Base-by-base conservation (phyloP, 257 asterid species). In the Nicotiana undulata region DNA sequence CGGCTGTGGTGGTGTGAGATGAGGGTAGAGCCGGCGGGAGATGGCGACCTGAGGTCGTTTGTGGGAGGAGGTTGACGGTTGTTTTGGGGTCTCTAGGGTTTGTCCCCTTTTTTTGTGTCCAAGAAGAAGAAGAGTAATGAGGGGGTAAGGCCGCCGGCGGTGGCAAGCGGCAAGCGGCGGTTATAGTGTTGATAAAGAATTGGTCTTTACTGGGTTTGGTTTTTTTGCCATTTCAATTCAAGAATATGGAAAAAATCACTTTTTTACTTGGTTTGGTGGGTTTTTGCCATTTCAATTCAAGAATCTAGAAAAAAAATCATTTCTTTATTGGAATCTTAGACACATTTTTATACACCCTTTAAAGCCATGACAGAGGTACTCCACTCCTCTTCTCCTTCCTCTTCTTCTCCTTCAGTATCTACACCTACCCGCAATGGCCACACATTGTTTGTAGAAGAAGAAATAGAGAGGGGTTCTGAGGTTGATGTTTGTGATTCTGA, bases 321-420 rank as follows among this genome's bases (percentile, higher is more conserved):
- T 82, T 75, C 80, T 84, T 82, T 82, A 82, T 82, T 64, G 67
- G 64, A 53, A 58, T 76, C 81, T 60, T 76, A 29, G 49, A 31
- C 7, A 24, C 80, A 13, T 34, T 53, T 64, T 81, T 76, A 77
- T 82, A 64, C 26, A 20, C 79, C 55, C 46, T 37, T 17, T 44
- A 75, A 44, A 79, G 64, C 84, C 60, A 95, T 95, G 99, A 89
- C 99, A 86, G 97, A 93, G 92, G 99, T 95, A 83, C 97, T 95
- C 89, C 97, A 89, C 90, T 90, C 98, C 68, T 88, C 97, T 55
- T 87, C 98, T 63, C 86, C 98, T 12, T 90, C 99, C 49, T 89
- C 99, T 29, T 84, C 99, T 31, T 90, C 97, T 34, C 59, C 81
- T 79, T 82, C 98, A 58, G 84, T 91, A 85, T 85, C 94, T 80